Evolutionary conservation across 371 early-diverging fungal species (phyloP), one percentile per base, ranked within the genome.

Genomic region (Dichotomocladium elegans): DNA sequence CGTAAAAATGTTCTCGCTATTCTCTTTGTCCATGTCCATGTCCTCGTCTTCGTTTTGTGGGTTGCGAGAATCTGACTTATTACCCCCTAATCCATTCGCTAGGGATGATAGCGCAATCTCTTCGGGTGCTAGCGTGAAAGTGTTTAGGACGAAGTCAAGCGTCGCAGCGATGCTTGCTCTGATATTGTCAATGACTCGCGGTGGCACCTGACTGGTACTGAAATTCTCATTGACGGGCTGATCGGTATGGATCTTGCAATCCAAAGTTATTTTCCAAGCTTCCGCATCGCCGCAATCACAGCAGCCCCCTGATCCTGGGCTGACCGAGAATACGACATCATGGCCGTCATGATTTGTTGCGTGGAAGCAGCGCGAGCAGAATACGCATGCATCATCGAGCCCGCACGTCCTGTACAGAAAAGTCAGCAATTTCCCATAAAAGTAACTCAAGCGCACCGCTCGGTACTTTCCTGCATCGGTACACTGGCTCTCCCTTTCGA

Each of bases 251-350:
- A 88, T 91, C 37, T 77, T 76, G 63, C 98, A 98, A 26, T 83
- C 70, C 12, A 92, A 68, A 6, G 87, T 87, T 0, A 86, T 70
- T 55, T 86, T 90, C 94, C 96, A 97, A 8, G 97, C 97, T 67
- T 97, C 98, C 3, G 83, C 71, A 60, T 98, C 99, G 12, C 96
- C 96, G 69, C 99, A 98, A 74, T 98, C 99, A 70, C 99, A 98
- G 70, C 95, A 98, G 3, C 99, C 99, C 12, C 95, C 95, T 2
- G 81, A 82, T 3, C 91, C 89, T 3, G 81, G 74, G 52, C 85
- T 89, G 4, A 91, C 78, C 5, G 91, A 84, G 50, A 96, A 87
- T n/a, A 84, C 72, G 15, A 94, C 90, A 55, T 94, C 93, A 60
- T 98, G 99, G 14, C 92, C 93, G 26, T 88, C 87, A 64, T 97